phyloP scores from a whole-genome alignment of 164 flowering plant genomes.

The Taxillus chinensis region DNA sequence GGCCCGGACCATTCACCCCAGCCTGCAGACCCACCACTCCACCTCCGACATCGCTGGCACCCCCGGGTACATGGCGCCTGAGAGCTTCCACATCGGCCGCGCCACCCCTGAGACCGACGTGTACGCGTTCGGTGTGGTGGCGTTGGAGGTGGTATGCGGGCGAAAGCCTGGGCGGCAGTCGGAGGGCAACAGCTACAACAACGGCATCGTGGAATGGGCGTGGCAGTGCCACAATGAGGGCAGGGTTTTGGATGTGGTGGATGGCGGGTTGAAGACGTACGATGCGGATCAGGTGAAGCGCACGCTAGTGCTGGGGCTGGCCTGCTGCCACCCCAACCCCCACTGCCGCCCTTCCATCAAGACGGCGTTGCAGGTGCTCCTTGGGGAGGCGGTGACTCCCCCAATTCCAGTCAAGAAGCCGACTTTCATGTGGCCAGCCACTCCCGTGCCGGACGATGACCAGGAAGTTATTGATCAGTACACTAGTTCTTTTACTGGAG shows the following conservation, averaged over 20 bases:
- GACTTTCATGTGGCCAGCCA: conserved; percentile 40
- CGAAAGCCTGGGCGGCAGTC: conserved; percentile 20
- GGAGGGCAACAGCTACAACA: conserved; percentile 9
- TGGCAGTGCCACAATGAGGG: conserved; percentile 29
- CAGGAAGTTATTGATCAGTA: not conserved
- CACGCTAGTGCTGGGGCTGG: conserved; percentile 29
- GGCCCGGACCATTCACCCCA: conserved; percentile 24
- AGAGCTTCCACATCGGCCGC: conserved; percentile 23
- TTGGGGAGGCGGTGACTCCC: conserved; percentile 37
- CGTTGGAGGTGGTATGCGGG: conserved; percentile 36
- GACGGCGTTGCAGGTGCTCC: conserved; percentile 31
- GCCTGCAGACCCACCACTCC: conserved; percentile 24
- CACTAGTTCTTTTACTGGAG: conserved; percentile 10
- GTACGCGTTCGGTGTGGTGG: conserved; percentile 31
- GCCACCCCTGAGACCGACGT: conserved; percentile 33
- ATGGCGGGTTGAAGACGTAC: conserved; percentile 20
- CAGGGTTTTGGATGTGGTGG: conserved; percentile 19
- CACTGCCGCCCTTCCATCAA: conserved; percentile 43
- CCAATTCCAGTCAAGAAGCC: conserved; percentile 32
- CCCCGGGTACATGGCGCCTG: conserved; percentile 45
- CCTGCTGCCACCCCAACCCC: conserved; percentile 56
- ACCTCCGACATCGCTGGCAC: conserved; percentile 41
- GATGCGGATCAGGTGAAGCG: conserved; percentile 10
- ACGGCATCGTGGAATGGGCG: conserved; percentile 25
- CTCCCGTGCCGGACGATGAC: conserved; percentile 13